Conservation (phyloP, 2,329 filamentous ascomycete genomes). For the Dactylellina sp. region DNA sequence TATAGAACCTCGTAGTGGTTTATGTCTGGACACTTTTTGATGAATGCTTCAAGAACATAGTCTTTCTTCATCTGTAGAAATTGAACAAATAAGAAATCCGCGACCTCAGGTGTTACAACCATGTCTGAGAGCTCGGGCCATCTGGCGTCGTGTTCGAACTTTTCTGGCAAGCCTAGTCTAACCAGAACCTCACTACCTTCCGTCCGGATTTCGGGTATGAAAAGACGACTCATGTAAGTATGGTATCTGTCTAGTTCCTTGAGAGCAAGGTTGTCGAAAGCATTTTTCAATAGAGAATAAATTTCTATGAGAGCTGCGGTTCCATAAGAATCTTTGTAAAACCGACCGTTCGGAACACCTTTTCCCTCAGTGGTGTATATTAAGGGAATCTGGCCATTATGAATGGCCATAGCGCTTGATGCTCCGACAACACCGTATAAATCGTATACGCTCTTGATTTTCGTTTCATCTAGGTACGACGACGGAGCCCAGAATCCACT, state of each 20-base stretch:
- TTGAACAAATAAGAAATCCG: conserved; percentile 6
- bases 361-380: not conserved
- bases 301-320: not conserved
- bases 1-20: conserved; percentile 1
- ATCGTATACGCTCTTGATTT: conserved; percentile 5
- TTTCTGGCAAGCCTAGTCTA: not conserved
- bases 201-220: conserved; percentile 1
- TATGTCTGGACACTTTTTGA: conserved; percentile 2
- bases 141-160: not conserved
- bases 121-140: not conserved
- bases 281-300: not conserved
- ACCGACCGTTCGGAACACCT: not conserved
- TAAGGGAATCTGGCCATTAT: not conserved
- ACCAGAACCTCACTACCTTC: not conserved
- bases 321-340: not conserved
- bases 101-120: not conserved
- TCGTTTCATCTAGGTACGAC: not conserved
- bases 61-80: conserved; percentile 3
- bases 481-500: conserved; percentile 3
- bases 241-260: not conserved
- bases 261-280: not conserved
- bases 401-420: conserved; percentile 1
- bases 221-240: conserved; percentile 6
- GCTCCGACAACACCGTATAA: conserved; percentile 8
- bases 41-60: not conserved